Evolutionary conservation across 305 asterid genomes (phyloP), one percentile per base, ranked within the genome.

Genomic region (Fraxinus latifolia): DNA sequence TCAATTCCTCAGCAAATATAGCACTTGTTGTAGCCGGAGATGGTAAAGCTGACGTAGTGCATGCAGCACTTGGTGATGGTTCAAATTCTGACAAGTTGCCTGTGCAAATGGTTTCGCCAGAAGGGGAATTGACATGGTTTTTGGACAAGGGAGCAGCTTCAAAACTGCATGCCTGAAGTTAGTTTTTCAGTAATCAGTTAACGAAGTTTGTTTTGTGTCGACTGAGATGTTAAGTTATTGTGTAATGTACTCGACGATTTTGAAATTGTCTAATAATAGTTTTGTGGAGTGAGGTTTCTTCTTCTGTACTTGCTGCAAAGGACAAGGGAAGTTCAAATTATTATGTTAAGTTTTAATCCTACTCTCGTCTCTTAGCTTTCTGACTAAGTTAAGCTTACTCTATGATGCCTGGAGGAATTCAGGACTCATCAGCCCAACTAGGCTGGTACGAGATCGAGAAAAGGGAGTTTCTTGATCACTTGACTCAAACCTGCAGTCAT

Each of bases 131-230:
- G 34, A 88, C 91, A 1, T 94, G 96, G 97, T 94, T 92, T 82
- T 80, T 93, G 90, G 96, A 92, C 83, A 89, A 87, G 85, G 95
- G 88, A 79, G 93, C 98, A 37, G 94, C 95, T 88, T 91, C 98
- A 9, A 83, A 90, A 83, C 91, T 93, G 78, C 79, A 76, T 34
- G 32, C 37, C 15, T 34, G 65, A 21, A 29, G 36, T 47, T 77
- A 3, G 21, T 70, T 8, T 77, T 67, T 23, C 82, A 42, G 47
- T 47, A 79, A 83, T 76, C 73, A 53, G 70, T 70, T 8, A 65
- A 15, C 21, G 42, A 70, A 29, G 42, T 14, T 31, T 29, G 75
- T 70, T 31, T 31, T 31, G 25, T 29, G 39, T 70, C 11, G 0
- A 31, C 75, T 70, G 42, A 70, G 8, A 70, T 70, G 75, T 29